A percentile compares a stretch with the other conserved stretches of the same genome.
Conservation (phyloP, 441 rosid species). For the Mallotus japonicus region DNA sequence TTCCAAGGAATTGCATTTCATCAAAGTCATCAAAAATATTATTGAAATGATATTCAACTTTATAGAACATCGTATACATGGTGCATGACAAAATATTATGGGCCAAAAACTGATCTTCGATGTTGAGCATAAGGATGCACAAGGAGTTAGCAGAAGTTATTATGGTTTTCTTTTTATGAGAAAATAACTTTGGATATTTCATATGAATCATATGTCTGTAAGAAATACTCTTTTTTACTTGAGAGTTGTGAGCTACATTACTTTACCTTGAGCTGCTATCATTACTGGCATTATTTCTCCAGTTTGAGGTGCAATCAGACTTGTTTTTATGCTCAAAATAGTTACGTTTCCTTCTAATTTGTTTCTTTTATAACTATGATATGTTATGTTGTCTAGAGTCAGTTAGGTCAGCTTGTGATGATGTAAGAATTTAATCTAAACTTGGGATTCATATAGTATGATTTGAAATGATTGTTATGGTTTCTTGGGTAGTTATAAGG, state of each 20-base stretch:
- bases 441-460: background rate
- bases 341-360: conserved; percentile 4
- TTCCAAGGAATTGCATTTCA: background rate
- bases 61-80: background rate
- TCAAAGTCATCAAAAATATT: background rate
- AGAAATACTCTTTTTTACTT: background rate
- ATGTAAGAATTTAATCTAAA: background rate
- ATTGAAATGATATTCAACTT: background rate
- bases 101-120: background rate
- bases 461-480: background rate
- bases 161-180: conserved; percentile 7
- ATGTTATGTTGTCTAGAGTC: background rate
- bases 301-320: background rate
- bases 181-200: background rate
- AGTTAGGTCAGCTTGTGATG: conserved; percentile 6
- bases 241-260: background rate
- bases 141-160: background rate
- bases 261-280: background rate
- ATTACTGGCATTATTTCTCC: background rate
- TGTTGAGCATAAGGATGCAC: background rate
- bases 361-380: background rate
- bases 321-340: conserved; percentile 4
- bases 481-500: conserved; percentile 2
- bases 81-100: background rate
- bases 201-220: background rate